These are phyloP conservation scores for Periconia digitata DNA, from an alignment of 2,329 filamentous ascomycete species.

Conservation along the genomic window DNA sequence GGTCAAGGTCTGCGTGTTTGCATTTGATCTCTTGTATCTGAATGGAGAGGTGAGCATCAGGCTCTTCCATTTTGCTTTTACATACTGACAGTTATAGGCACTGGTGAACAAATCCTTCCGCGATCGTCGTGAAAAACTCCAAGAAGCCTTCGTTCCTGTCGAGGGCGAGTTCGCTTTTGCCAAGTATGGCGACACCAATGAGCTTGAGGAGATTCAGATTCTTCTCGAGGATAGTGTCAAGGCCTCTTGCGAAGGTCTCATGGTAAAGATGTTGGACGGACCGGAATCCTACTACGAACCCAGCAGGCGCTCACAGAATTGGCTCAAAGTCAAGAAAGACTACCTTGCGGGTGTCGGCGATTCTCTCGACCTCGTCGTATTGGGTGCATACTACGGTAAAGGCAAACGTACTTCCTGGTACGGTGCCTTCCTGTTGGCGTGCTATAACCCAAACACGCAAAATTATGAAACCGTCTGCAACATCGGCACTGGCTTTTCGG, in stretches of 20 bases:
- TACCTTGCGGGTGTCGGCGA: slow-evolving; percentile 93
- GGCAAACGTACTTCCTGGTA: slow-evolving; percentile 96
- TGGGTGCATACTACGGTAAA: slow-evolving; percentile 91
- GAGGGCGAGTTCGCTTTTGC: slow-evolving; percentile 94
- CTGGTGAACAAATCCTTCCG: slow-evolving; percentile 85
- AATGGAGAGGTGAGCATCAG: slow-evolving; percentile 71
- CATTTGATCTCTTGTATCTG: slow-evolving; percentile 90
- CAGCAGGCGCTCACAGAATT: slow-evolving; percentile 93
- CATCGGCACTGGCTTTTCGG: slow-evolving; percentile 95
- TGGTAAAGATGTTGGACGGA: slow-evolving; percentile 99
- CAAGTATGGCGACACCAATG: slow-evolving; percentile 80
- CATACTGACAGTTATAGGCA: slow-evolving; percentile 48
- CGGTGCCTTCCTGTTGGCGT: slow-evolving; percentile 91
- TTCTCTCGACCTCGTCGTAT: slow-evolving; percentile 91
- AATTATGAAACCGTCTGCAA: slow-evolving; percentile 96
- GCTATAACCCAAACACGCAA: slow-evolving; percentile 80
- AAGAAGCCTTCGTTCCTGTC: slow-evolving; percentile 70
- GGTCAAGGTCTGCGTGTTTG: slow-evolving; percentile 95
- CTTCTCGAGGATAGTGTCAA: slow-evolving; percentile 95
- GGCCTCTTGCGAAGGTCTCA: slow-evolving; percentile 92
- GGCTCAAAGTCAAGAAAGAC: slow-evolving; percentile 99
- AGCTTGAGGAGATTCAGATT: slow-evolving; percentile 89
- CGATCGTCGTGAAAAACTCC: slow-evolving; percentile 76
- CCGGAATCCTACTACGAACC: slow-evolving; percentile 92
- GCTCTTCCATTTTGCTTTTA: neutral